Evolutionary conservation across 306 rosid genomes (phyloP).

Genomic region (Astragalus membranaceus): DNA sequence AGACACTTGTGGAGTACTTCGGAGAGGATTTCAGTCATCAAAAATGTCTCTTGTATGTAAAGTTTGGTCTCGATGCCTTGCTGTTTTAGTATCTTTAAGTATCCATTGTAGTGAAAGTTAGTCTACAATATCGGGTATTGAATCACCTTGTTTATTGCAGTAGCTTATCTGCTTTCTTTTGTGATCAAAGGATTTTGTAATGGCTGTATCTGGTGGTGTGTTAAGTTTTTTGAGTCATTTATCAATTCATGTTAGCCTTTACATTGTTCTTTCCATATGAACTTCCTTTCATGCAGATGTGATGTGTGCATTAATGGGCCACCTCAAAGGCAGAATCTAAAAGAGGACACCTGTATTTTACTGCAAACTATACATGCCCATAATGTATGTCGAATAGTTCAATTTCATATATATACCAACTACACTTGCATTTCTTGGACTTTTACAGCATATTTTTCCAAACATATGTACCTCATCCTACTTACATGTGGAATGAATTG

Average conservation of each 20-base stretch:
- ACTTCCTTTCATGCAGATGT: conserved; percentile 51
- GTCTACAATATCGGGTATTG: not conserved
- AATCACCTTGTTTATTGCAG: conserved; percentile 4
- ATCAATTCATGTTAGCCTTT: not conserved
- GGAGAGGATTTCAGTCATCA: conserved; percentile 59
- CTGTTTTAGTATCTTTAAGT: conserved; percentile 12
- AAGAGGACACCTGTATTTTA: conserved; percentile 61
- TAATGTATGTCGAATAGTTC: conserved; percentile 38
- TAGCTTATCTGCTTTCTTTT: conserved; percentile 2
- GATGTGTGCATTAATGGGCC: conserved; percentile 76
- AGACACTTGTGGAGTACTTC: conserved; percentile 75
- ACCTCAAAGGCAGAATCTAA: conserved; percentile 64
- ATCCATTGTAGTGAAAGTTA: not conserved
- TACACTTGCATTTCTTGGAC: not conserved
- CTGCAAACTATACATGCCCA: conserved; percentile 54
- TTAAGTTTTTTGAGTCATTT: not conserved
- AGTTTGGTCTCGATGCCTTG: not conserved
- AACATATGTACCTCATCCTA: not conserved
- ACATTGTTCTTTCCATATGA: not conserved
- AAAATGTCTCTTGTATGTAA: conserved; percentile 73
- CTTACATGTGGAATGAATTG: not conserved
- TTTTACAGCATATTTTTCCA: conserved; percentile 6
- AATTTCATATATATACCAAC: conserved; percentile 9
- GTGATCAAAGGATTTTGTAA: not conserved
- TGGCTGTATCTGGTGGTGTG: not conserved